These are phyloP conservation scores for Parascedosporium putredinis DNA, from an alignment of 2,329 filamentous ascomycete species.

Conservation along the genomic window DNA sequence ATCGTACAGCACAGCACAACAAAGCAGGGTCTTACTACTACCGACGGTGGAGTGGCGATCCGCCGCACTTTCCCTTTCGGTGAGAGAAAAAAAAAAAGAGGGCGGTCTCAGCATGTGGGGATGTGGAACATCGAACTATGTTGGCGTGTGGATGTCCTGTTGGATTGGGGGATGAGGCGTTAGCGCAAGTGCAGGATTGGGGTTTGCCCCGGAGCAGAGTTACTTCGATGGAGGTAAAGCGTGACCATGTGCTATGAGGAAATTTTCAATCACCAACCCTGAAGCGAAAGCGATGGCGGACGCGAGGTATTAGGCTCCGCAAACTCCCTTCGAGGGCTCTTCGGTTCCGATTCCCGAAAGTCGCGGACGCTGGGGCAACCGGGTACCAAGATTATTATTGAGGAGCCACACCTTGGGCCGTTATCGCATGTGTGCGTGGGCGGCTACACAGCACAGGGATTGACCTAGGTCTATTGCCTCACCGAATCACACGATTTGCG, in stretches of 20 bases:
- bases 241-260: slow-evolving; percentile 1
- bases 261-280: not conserved
- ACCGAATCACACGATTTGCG: too few relatives aligned
- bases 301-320: not conserved
- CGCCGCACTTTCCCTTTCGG: not conserved
- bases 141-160: too few relatives aligned
- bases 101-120: not conserved
- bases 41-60: not conserved
- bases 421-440: too few relatives aligned
- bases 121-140: too few relatives aligned
- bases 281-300: not conserved
- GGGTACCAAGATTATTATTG: not conserved
- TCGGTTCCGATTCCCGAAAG: not conserved
- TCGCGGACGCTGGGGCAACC: not conserved
- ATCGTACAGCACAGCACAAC: too few relatives aligned
- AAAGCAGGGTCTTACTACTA: not conserved
- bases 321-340: not conserved
- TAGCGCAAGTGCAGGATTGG: not conserved
- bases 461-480: too few relatives aligned
- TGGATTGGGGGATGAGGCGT: too few relatives aligned
- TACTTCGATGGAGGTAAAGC: not conserved
- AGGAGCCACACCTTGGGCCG: too few relatives aligned
- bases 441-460: too few relatives aligned
- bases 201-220: not conserved
- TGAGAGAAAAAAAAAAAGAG: not conserved